These are phyloP conservation scores for Perkinsus olseni DNA, from an alignment of 169 alveolate genomes.

Conservation along the genomic window DNA sequence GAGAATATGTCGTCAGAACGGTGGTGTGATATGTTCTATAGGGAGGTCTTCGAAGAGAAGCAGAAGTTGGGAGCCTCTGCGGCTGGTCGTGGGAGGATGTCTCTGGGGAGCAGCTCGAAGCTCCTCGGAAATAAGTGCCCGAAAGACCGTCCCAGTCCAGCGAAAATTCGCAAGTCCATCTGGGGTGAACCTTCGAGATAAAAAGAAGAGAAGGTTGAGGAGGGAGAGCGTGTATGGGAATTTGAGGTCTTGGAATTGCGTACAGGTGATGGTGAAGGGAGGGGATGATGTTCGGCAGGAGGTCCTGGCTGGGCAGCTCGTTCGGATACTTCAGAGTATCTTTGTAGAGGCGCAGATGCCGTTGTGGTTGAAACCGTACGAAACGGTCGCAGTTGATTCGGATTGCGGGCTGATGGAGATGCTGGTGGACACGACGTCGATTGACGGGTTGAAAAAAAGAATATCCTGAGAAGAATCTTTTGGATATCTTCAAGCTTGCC, in stretches of 20 bases:
- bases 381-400: slow-evolving; percentile 83
- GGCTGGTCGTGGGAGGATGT: background rate
- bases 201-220: slow-evolving; percentile 54
- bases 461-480: background rate
- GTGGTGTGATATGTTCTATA: background rate
- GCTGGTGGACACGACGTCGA: slow-evolving; percentile 59
- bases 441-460: slow-evolving; percentile 60
- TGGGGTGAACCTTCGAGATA: slow-evolving; percentile 60
- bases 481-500: background rate
- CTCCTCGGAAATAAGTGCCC: background rate
- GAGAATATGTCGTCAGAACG: background rate
- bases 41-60: background rate
- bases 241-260: slow-evolving; percentile 60
- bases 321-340: slow-evolving; percentile 22
- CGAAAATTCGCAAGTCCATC: slow-evolving; percentile 17
- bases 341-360: slow-evolving; percentile 68
- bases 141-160: background rate
- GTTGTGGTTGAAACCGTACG: slow-evolving; percentile 84
- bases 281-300: slow-evolving; percentile 95
- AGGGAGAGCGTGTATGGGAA: slow-evolving; percentile 66
- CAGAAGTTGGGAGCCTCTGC: slow-evolving; percentile 1
- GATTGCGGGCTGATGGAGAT: slow-evolving; percentile 73
- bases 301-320: slow-evolving; percentile 84
- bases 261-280: slow-evolving; percentile 76
- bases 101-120: slow-evolving; percentile 33